A percentile compares a stretch with the other conserved stretches of the same genome.
Conservation (phyloP, 176 grass and related monocot species). For the Triticum turgidum region DNA sequence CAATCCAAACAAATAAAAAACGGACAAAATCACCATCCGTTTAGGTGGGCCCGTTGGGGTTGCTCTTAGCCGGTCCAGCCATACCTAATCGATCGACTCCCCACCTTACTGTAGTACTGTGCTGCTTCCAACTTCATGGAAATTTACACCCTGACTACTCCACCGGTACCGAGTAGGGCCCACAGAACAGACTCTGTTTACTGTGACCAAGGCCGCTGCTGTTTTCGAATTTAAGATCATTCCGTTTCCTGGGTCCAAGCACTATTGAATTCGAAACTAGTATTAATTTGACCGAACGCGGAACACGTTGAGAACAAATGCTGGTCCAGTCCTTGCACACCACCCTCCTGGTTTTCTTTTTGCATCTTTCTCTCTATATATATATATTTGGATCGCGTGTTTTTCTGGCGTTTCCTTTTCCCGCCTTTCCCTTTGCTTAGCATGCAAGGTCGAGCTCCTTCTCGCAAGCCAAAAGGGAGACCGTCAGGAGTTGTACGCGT, state of each 20-base stretch:
- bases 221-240: too few species aligned
- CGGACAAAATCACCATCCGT: too few species aligned
- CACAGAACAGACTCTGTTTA: neutral
- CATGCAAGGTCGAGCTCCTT: neutral
- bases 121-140: neutral
- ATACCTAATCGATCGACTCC: neutral
- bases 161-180: neutral
- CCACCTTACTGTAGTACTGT: neutral
- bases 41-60: too few species aligned
- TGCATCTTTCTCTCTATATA: too few species aligned
- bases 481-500: neutral
- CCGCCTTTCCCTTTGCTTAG: conserved; percentile 21
- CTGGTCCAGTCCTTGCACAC: too few species aligned
- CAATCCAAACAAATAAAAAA: too few species aligned
- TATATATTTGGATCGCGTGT: too few species aligned
- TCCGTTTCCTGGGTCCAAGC: too few species aligned
- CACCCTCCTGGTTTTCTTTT: too few species aligned
- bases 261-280: too few species aligned
- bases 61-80: neutral
- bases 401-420: neutral
- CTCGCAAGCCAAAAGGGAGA: conserved; percentile 2
- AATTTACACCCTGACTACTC: neutral
- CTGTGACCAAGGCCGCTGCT: neutral
- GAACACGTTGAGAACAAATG: too few species aligned
- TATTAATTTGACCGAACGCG: too few species aligned